Percentiles rank a stretch among this genome's conserved stretches.
phyloP scores from a whole-genome alignment of 768 basidiomycete species.

The Rhizopogon vulgaris region DNA sequence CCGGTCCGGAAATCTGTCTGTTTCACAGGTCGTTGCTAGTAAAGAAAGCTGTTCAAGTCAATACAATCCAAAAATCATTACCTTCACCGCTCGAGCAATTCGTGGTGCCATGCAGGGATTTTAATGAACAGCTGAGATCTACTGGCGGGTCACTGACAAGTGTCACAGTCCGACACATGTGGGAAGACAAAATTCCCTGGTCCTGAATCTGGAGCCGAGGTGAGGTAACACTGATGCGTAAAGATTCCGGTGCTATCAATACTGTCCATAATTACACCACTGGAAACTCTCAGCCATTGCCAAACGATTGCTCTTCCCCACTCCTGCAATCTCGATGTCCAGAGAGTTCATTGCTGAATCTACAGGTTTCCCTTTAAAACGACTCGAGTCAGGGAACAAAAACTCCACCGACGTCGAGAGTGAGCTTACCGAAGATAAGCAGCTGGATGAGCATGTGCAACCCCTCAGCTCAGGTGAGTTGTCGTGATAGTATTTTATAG shows the following conservation, averaged over 20 bases:
- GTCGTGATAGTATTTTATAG: not conserved
- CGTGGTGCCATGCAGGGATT: too few relatives aligned
- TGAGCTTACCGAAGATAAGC: slow-evolving; percentile 19
- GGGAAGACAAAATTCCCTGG: too few relatives aligned
- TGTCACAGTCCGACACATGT: too few relatives aligned
- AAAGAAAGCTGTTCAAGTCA: too few relatives aligned
- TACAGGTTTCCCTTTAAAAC: slow-evolving; percentile 13
- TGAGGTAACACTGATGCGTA: too few relatives aligned
- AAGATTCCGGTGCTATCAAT: not conserved
- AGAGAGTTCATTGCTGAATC: slow-evolving; percentile 7
- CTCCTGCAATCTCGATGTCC: slow-evolving; percentile 13
- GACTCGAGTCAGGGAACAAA: slow-evolving; percentile 4
- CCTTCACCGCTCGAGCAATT: too few relatives aligned
- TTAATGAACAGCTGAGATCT: too few relatives aligned
- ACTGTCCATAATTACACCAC: not conserved
- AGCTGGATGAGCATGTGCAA: slow-evolving; percentile 11
- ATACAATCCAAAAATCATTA: too few relatives aligned
- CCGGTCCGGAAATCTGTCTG: too few relatives aligned
- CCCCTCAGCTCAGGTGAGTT: slow-evolving; percentile 16
- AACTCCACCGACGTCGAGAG: slow-evolving; percentile 9
- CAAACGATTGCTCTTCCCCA: slow-evolving; percentile 5
- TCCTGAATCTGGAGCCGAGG: too few relatives aligned
- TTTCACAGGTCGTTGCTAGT: too few relatives aligned
- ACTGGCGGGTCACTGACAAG: too few relatives aligned
- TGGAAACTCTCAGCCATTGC: slow-evolving; percentile 12